Percentiles rank a stretch among this genome's conserved stretches.
Conservation (phyloP, 805 yeast species). For the Barnettozyma sucrosica region DNA sequence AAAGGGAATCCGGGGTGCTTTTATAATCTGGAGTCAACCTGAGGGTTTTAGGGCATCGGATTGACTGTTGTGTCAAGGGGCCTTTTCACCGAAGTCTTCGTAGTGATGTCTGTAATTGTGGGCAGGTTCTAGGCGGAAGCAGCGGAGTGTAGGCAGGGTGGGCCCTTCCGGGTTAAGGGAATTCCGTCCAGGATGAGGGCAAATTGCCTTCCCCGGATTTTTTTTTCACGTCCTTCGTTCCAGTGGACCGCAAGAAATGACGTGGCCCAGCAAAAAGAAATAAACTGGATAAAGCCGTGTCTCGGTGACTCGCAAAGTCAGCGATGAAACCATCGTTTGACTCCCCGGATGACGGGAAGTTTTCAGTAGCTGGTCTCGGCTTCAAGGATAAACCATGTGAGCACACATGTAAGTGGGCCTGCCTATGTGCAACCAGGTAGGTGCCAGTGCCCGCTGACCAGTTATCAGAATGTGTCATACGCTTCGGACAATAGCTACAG, state of each 20-base stretch:
- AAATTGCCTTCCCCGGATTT: slow-evolving; percentile 1
- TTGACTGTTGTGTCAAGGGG: slow-evolving; percentile 3
- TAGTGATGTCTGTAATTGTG: neutral
- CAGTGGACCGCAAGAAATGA: neutral
- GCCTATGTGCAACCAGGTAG: too few relatives aligned
- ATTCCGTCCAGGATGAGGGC: neutral
- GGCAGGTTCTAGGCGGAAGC: neutral
- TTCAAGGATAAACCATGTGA: neutral
- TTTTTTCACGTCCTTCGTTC: neutral
- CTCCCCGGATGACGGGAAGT: slow-evolving; percentile 2
- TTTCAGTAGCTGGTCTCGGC: neutral
- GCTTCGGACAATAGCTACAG: neutral
- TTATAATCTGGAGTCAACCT: neutral
- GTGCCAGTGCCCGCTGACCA: neutral
- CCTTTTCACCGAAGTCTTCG: slow-evolving; percentile 3
- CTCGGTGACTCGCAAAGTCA: neutral
- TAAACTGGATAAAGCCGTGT: neutral
- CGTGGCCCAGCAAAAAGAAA: neutral
- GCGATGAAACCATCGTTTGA: neutral
- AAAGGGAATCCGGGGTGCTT: slow-evolving; percentile 1
- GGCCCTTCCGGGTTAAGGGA: slow-evolving; percentile 1
- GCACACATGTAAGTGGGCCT: neutral
- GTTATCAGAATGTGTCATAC: neutral
- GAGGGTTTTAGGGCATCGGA: slow-evolving; percentile 1
- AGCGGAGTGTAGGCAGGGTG: neutral